Percentiles rank a stretch among this genome's conserved stretches.
phyloP scores from a whole-genome alignment of 2,329 filamentous ascomycete genomes.

The Geoglossum cookeanum region DNA sequence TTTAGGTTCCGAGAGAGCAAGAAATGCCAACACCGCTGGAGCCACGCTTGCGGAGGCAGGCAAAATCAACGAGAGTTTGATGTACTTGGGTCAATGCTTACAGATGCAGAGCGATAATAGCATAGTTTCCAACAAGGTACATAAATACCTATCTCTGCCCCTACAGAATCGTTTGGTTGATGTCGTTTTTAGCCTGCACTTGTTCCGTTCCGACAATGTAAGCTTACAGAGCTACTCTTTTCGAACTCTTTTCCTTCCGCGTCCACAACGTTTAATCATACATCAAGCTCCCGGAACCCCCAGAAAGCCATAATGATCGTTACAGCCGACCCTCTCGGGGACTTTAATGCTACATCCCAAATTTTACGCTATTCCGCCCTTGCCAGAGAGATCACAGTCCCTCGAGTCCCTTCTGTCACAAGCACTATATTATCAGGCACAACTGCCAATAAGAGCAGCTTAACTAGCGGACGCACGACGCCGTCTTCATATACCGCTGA shows the following conservation, averaged over 20 bases:
- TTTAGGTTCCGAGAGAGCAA: conserved; percentile 62
- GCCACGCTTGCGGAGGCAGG: conserved; percentile 85
- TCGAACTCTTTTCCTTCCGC: conserved; percentile 68
- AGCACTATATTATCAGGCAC: conserved; percentile 15
- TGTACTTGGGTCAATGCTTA: conserved; percentile 94
- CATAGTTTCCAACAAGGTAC: conserved; percentile 47
- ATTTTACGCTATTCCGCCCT: conserved; percentile 88
- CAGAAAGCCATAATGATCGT: conserved; percentile 94
- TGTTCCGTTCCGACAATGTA: conserved; percentile 67
- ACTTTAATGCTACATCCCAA: conserved; percentile 93
- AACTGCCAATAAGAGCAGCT: conserved; percentile 5
- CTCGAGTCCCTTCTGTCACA: conserved; percentile 58
- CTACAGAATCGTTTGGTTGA: neutral
- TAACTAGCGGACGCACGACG: conserved; percentile 20
- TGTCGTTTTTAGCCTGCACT: conserved; percentile 37
- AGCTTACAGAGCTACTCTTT: conserved; percentile 67
- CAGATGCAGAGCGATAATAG: conserved; percentile 80
- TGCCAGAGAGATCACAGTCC: conserved; percentile 80
- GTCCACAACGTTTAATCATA: conserved; percentile 36
- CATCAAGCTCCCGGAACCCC: conserved; percentile 25
- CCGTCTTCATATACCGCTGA: conserved; percentile 25
- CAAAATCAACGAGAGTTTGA: conserved; percentile 95
- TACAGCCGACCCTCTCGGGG: conserved; percentile 77
- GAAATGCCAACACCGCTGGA: conserved; percentile 85
- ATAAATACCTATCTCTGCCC: neutral